Conservation (phyloP, 2,329 filamentous ascomycete species). For the Alternaria tenuissima region DNA sequence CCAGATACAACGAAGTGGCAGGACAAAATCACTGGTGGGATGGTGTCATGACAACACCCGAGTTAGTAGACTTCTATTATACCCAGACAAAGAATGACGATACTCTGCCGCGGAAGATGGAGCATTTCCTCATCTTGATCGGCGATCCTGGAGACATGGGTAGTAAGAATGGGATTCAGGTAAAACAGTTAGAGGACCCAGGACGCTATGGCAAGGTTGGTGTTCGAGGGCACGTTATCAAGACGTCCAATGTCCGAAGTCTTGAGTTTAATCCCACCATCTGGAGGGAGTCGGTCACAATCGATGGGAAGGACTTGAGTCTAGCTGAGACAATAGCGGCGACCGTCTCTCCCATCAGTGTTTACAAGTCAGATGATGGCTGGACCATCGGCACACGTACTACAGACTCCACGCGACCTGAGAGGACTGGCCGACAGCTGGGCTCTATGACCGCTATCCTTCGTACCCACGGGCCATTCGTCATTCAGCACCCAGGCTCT, state of each 20-base stretch:
- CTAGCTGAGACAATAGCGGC: conserved; percentile 1
- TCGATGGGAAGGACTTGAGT: conserved; percentile 35
- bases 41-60: conserved; percentile 62
- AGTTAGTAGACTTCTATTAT: conserved; percentile 61
- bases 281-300: conserved; percentile 20
- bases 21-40: conserved; percentile 18
- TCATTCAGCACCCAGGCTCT: conserved; percentile 49
- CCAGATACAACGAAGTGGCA: conserved; percentile 60
- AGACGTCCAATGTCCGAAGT: conserved; percentile 45
- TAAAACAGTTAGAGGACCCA: conserved; percentile 60
- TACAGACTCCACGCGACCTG: conserved; percentile 10
- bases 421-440: conserved; percentile 58
- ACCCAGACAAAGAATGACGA: conserved; percentile 32
- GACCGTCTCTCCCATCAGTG: neutral
- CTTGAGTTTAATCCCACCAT: conserved; percentile 38
- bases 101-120: conserved; percentile 27
- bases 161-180: conserved; percentile 59
- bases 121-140: conserved; percentile 59
- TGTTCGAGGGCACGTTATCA: conserved; percentile 47
- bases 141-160: conserved; percentile 63
- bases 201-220: conserved; percentile 61
- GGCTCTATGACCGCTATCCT: conserved; percentile 64
- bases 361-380: conserved; percentile 9
- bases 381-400: conserved; percentile 9
- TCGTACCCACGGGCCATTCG: conserved; percentile 56